Base-by-base conservation (phyloP, 257 asterid species). In the Cinchona pubescens region DNA sequence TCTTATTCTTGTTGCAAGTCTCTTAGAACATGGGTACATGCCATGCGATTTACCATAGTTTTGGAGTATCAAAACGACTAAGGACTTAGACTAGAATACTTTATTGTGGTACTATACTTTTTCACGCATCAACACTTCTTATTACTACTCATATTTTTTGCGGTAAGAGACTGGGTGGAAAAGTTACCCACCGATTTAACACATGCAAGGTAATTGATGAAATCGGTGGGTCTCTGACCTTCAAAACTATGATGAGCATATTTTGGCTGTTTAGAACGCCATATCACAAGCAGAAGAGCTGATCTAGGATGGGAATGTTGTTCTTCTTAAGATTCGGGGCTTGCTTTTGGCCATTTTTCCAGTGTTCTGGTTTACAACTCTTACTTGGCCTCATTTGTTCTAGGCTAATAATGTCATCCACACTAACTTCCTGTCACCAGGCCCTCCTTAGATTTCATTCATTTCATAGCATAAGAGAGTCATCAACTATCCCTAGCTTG, bases 221-320 rank as follows among this genome's bases (percentile, higher is more conserved):
- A 82, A 88, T 94, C 84, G 88, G 85, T n/a, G n/a, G n/a, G n/a
- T n/a, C n/a, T n/a, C n/a, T n/a, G n/a, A n/a, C n/a, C n/a, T n/a
- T n/a, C n/a, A n/a, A n/a, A n/a, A n/a, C n/a, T n/a, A n/a, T n/a
- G n/a, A n/a, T n/a, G 98, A 94, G 80, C 97, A 92, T 86, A 93
- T 94, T 84, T 82, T 94, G 87, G 98, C 95, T 55, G 98, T 94
- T 77, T 97, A 94, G 81, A 92, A 82, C 82, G 97, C 90, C 63
- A 83, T 90, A 78, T 89, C 98, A 69, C 96, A 89, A 86, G 92
- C 87, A 56, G 98, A 94, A 84, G 97, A 89, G 87, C 81, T 92
- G 62, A 80, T 94, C 75, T 96, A 94, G 83, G 97, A 89, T 62
- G 97, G 92, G 73, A 94, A 92, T 81, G 67, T 94, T 40, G 77